Base-by-base conservation (phyloP, 129 eudicot genomes). In the Ambrosia artemisiifolia region DNA sequence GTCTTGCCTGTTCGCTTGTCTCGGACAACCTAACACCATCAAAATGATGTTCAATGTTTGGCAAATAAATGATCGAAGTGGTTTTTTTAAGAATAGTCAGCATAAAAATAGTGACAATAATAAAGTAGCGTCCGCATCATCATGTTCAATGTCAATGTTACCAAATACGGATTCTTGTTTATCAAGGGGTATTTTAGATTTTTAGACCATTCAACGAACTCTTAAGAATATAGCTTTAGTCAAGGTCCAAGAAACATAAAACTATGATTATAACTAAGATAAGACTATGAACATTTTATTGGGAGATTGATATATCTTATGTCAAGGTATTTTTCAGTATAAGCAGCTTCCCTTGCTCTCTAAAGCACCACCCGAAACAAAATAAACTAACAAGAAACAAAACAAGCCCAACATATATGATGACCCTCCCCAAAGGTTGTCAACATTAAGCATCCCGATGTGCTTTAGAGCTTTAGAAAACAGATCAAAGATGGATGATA, bases 1-100 rank as follows among this genome's bases (percentile, higher is more conserved):
- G 98, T 93, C 83, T 93, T 93, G 47, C 98, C 98, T 40, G 98
- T 93, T 62, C 98, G 82, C 80, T 93, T 93, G 72, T 93, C 98
- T 79, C 98, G 71, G 46, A 93, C 95, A 76, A 93, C 97, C 99
- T 90, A 56, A 32, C 59, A 64, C 44, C 76, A 70, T 19, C 61
- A 12, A 19, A 1, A 20, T 9, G 13, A 55, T 9, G 35, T 19
- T 55, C 35, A 55, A 55, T 19, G 13, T 19, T 19, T 55, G 19
- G 34, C 62, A 55, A 55, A 6, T 8, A 10, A 55, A 19, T 8
- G 13, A 18, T 20, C 14, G 11, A 55, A 55, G 62, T 20, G 34
- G 2, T 13, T 24, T 24, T 24, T 24, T 24, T 24, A 24, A 24
- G 28, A 24, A 24, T 24, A 24, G 1, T 24, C 28, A 24, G 28